Base-by-base conservation (phyloP, 345 rosid genomes). In the Murraya koenigii region DNA sequence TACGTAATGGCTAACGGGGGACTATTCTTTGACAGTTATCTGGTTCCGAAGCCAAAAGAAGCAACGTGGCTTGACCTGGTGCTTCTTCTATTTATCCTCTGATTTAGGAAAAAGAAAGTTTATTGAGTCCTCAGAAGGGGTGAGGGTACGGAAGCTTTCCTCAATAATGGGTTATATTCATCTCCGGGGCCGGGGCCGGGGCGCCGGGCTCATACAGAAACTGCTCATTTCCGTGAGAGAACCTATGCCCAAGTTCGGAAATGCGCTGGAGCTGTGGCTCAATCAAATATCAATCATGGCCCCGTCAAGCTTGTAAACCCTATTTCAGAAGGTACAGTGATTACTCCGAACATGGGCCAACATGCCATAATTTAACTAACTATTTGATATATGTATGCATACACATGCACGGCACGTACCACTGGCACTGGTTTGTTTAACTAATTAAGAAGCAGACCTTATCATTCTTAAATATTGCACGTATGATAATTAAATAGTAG, bases 281-380 rank as follows among this genome's bases (percentile, higher is more conserved):
- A 90, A 88, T 79, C 83, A 88, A 52, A 15, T 79, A 60, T 54
- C 75, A 88, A 88, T 74, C 85, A 88, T 26, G 90, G 91, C 22
- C 65, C 79, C 52, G 36, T 77, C 75, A 65, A 38, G 77, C 78
- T 83, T 56, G 66, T 84, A 17, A 55, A 36, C 22, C 85, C 84
- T 58, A 59, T 80, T 35, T 49, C 82, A n/a, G 79, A 26, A 86
- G 89, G 90, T 84, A 6, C 28, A 77, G 86, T 28, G 64, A 8
- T 41, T 2, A 2, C 47, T 41, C 47, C 14, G 47, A 2, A 41
- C 47, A n/a, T n/a, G n/a, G n/a, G n/a, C n/a, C n/a, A n/a, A n/a
- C n/a, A 41, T 9, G 47, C 47, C 14, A 41, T 41, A 9, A 41
- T 41, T 41, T 41, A 41, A 9, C 14, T 41, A 10, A 41, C 14